A percentile compares a stretch with the other conserved stretches of the same genome.
Conservation (phyloP, 192 early-diverging fungal species). For the Entomortierella chlamydospora region DNA sequence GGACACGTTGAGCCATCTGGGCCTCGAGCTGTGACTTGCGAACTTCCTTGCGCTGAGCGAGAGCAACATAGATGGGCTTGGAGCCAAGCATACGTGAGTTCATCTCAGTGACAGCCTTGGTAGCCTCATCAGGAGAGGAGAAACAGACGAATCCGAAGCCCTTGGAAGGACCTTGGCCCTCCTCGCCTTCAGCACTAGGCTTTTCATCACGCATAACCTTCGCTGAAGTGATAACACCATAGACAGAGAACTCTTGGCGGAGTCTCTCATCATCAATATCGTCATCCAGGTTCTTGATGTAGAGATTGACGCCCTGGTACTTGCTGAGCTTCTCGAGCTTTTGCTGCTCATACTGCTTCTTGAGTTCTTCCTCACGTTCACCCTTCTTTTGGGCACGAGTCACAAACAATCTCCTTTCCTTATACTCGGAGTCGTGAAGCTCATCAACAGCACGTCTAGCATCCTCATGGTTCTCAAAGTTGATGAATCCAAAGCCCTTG, state of each 20-base stretch:
- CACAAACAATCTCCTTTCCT: constrained; percentile 92
- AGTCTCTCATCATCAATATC: constrained; percentile 94
- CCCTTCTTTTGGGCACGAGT: constrained; percentile 97
- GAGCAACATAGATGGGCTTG: constrained; percentile 98
- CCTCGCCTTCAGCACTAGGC: constrained; percentile 19
- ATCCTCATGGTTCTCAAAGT: constrained; percentile 90
- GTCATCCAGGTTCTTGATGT: constrained; percentile 98
- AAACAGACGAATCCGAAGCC: constrained; percentile 99
- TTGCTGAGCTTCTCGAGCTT: constrained; percentile 95
- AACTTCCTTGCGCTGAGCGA: constrained; percentile 98
- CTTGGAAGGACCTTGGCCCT: constrained; percentile 73
- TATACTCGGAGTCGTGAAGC: constrained; percentile 90
- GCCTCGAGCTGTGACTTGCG: constrained; percentile 95
- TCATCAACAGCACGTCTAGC: constrained; percentile 88
- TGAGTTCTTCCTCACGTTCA: constrained; percentile 96
- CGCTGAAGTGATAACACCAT: constrained; percentile 94
- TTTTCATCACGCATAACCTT: constrained; percentile 96
- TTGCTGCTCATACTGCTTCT: constrained; percentile 92
- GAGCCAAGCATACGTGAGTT: constrained; percentile 91
- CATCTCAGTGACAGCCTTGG: constrained; percentile 98
- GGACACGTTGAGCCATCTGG: constrained; percentile 90
- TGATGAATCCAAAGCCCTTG: constrained; percentile 97
- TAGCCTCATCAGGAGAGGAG: constrained; percentile 96
- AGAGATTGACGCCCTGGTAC: constrained; percentile 98
- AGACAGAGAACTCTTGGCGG: constrained; percentile 93